Evolutionary conservation across 2,329 filamentous ascomycete species (phyloP).

Genomic region (Herpotrichia juniperi): DNA sequence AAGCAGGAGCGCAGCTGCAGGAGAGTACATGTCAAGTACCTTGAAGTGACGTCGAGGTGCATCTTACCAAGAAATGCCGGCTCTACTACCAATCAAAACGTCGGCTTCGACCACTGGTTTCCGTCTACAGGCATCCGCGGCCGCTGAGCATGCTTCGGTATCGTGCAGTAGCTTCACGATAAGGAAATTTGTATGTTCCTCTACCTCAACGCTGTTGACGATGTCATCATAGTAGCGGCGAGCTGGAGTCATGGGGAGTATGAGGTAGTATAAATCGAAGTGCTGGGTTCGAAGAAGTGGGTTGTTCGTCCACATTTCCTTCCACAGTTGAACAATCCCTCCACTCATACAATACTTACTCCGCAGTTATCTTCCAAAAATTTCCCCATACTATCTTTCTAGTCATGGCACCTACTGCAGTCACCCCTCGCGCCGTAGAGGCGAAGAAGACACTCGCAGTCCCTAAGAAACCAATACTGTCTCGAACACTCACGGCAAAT

Average conservation of each 20-base stretch:
- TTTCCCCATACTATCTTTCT: background rate
- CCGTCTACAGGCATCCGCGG: constrained; percentile 3
- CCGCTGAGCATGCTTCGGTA: background rate
- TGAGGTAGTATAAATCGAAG: constrained; percentile 11
- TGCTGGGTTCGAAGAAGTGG: background rate
- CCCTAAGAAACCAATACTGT: constrained; percentile 16
- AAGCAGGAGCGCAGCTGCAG: constrained; percentile 1
- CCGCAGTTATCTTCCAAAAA: background rate
- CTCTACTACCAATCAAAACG: constrained; percentile 11
- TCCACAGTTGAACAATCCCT: background rate
- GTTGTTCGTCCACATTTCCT: constrained; percentile 1
- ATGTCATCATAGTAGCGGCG: constrained; percentile 21
- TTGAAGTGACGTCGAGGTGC: constrained; percentile 19
- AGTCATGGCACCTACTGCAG: constrained; percentile 38
- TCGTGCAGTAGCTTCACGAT: constrained; percentile 9
- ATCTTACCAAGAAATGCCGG: constrained; percentile 1
- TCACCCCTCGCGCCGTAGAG: constrained; percentile 33
- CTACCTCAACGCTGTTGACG: constrained; percentile 5
- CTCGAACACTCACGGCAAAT: constrained; percentile 20
- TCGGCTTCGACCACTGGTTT: constrained; percentile 6
- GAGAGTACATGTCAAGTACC: constrained; percentile 1
- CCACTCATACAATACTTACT: too few relatives aligned
- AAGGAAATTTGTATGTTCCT: constrained; percentile 5
- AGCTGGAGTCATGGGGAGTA: background rate
- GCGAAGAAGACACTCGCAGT: constrained; percentile 22